Evolutionary conservation across 305 asterid species (phyloP), one percentile per base, ranked within the genome.

Genomic region (Ilex paraguariensis): DNA sequence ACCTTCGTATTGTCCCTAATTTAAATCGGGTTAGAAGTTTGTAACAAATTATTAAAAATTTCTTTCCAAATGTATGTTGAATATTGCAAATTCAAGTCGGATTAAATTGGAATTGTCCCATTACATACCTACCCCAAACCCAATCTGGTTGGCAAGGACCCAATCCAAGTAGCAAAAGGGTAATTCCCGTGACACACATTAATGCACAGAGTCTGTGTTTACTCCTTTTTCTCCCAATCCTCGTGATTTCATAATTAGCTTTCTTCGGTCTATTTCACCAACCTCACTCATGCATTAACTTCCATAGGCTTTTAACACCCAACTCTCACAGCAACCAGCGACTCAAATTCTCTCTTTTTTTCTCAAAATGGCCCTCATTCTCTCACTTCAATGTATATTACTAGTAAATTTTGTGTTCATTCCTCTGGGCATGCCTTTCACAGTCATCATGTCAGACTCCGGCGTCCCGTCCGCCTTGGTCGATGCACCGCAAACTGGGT

Each of bases 161-260:
- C 6, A 36, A 36, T 36, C 42, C 42, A 36, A 36, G 7, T 36
- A 36, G 42, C 9, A 3, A 8, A 45, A 54, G 45, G 55, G 45
- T 59, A 56, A 75, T 71, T 40, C 84, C 78, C 95, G 95, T 90
- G 97, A 90, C 68, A 6, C 61, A 60, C 76, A 76, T 87, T 6
- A 85, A 87, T 83, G 82, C 75, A 57, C 54, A 13, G 65, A 71
- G 36, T 70, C 63, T 39, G 30, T 70, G 80, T 85, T 84, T 60
- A 87, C 66, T 81, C 59, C 74, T 66, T 66, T 32, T 57, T 77
- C 84, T 76, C 74, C 45, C 83, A 66, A 59, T 75, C 68, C 90
- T 63, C 95, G 97, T 90, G 97, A 90, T 61, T 64, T 73, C 87
- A 84, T 85, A 71, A 82, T 68, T 74, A 78, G n/a, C 69, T 15